phyloP scores from a whole-genome alignment of 345 rosid genomes.

The Syzygium oleosum region DNA sequence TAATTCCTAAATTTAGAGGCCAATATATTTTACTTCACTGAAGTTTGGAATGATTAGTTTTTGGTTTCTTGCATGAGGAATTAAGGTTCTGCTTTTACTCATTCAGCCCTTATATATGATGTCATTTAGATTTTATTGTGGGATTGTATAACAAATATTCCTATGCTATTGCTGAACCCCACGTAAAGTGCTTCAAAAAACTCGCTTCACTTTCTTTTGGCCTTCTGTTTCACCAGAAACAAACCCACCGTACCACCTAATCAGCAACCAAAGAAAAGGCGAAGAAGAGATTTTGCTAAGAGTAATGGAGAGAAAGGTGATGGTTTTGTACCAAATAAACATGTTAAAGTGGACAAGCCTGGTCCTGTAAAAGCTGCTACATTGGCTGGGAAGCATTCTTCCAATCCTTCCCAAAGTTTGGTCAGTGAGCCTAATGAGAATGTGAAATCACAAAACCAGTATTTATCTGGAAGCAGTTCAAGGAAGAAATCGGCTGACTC shows the following conservation, averaged over 20 bases:
- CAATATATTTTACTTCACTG: not conserved
- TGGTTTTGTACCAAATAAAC: conserved; percentile 36
- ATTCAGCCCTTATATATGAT: not conserved
- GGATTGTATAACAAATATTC: not conserved
- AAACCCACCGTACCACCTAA: conserved; percentile 44
- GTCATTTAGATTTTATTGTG: not conserved
- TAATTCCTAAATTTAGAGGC: not conserved
- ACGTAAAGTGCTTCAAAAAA: not conserved
- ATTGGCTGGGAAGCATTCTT: conserved; percentile 19
- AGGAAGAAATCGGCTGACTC: conserved; percentile 50
- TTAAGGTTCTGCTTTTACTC: not conserved
- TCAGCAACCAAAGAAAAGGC: conserved; percentile 74
- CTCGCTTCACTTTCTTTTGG: conserved; percentile 2
- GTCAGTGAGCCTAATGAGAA: conserved; percentile 19
- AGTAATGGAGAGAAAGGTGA: conserved; percentile 40
- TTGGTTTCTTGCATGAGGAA: not conserved
- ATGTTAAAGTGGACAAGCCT: conserved; percentile 41
- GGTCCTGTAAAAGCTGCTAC: conserved; percentile 26
- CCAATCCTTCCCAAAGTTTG: conserved; percentile 24
- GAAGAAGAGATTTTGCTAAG: conserved; percentile 59
- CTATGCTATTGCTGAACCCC: not conserved
- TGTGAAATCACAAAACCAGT: conserved; percentile 36
- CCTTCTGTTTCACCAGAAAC: conserved; percentile 28
- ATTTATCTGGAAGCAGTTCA: conserved; percentile 28
- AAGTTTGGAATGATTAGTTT: not conserved